Evolutionary conservation across 2,329 filamentous ascomycete genomes (phyloP), one percentile per base, ranked within the genome.

Genomic region (Plenodomus tracheiphilus): DNA sequence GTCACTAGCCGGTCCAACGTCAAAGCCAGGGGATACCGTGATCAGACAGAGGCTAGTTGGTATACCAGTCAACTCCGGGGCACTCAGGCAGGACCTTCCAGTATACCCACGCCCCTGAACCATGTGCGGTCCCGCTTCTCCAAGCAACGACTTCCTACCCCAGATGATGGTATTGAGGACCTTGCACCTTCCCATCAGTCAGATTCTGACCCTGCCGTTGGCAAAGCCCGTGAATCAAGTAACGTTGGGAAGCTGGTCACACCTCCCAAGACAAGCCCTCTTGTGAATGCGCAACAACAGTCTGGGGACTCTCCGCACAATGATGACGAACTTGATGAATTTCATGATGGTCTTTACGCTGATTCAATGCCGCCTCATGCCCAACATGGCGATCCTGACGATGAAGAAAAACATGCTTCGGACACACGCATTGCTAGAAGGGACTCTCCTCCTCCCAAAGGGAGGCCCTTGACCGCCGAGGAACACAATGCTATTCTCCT

Each of bases 401-500:
- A 43, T n/a, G 42, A 55, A 4, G 39, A 43, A 15, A 43, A 58
- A 11, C 47, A 54, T 18, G 25, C 43, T 18, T 30, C 37, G 8
- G 49, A 53, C 7, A 5, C 19, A 45, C 37, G 43, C n/a, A 43
- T 47, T 18, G 42, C 17, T 8, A 43, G 41, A 15, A 40, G 22
- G 32, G 22, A 45, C 5, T 21, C 21, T 11, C 21, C 20, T 4
- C 41, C 39, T 11, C n/a, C 45, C 9, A 54, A 49, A 16, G 47
- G 46, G 13, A 47, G 46, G 70, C 70, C 70, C 10, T 75, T 94
- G 76, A 96, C 91, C 0, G 89, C 94, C 0, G 93, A 99, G 72
- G 89, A 97, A 66, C 91, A 97, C 71, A 99, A 97, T 66, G 88
- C 89, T 9, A 78, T 88, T 50, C 79, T 97, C 1, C 79, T 99